Evolutionary conservation across 768 basidiomycete species (phyloP).

Genomic region (Lyophyllum shimeji): DNA sequence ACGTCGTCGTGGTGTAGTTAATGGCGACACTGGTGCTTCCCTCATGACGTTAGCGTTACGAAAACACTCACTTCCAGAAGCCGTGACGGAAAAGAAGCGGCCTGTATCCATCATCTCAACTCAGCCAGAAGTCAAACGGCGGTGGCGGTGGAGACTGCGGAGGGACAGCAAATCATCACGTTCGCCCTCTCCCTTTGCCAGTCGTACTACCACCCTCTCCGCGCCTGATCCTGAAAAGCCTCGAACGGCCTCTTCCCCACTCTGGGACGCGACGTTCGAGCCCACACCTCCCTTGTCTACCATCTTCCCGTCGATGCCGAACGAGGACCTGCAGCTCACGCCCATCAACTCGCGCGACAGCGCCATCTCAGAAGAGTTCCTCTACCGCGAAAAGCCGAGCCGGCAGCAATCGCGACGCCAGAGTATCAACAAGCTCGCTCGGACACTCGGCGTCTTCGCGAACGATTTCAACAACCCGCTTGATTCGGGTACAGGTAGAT

Average conservation of each 20-base stretch:
- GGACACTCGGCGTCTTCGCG: conserved; percentile 25
- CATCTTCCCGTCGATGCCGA: background rate
- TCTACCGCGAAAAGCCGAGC: conserved; percentile 1
- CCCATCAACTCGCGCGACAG: conserved; percentile 13
- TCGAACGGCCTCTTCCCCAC: background rate
- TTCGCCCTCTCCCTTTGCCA: background rate
- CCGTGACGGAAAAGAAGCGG: background rate
- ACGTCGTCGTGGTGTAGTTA: background rate
- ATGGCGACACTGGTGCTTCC: background rate
- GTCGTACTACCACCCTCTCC: background rate
- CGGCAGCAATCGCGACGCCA: conserved; percentile 6
- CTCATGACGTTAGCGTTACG: background rate
- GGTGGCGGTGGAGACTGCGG: conserved; percentile 10
- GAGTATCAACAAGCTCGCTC: conserved; percentile 25
- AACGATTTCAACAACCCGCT: conserved; percentile 10
- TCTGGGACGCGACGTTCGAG: conserved; percentile 6
- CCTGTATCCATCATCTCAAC: background rate
- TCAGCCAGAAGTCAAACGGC: background rate
- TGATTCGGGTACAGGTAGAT: background rate
- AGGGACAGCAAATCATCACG: background rate
- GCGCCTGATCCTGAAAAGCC: background rate
- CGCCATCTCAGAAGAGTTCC: conserved; percentile 6
- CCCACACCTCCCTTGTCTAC: conserved; percentile 10
- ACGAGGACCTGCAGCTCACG: conserved; percentile 8
- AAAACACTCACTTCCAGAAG: conserved; percentile 1